phyloP scores from a whole-genome alignment of 108 stramenopile species.

The Asterionellopsis glacialis region DNA sequence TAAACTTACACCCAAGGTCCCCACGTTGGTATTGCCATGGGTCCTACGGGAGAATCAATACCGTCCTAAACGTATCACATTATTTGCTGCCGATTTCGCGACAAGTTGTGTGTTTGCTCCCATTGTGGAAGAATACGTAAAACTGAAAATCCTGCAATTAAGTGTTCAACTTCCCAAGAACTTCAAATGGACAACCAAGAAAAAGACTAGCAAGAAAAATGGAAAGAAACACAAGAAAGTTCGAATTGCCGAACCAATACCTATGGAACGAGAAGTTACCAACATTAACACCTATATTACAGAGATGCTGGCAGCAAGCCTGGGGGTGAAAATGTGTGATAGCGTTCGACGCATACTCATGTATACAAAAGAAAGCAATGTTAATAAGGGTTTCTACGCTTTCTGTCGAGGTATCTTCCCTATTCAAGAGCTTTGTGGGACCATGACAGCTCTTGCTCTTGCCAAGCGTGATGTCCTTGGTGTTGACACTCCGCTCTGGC shows the following conservation, averaged over 20 bases:
- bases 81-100: constrained; percentile 80
- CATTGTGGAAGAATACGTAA: constrained; percentile 83
- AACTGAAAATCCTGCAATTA: constrained; percentile 66
- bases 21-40: constrained; percentile 73
- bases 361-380: constrained; percentile 74
- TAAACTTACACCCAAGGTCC: constrained; percentile 50
- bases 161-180: constrained; percentile 60
- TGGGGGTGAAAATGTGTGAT: constrained; percentile 80
- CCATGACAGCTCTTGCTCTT: constrained; percentile 85
- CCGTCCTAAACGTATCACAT: constrained; percentile 73
- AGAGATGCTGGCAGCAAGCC: constrained; percentile 74
- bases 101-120: constrained; percentile 77
- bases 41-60: constrained; percentile 75
- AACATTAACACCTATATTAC: constrained; percentile 79
- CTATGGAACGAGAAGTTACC: constrained; percentile 41
- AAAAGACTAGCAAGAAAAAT: constrained; percentile 19
- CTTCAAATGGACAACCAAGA: constrained; percentile 47
- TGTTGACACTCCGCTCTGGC: constrained; percentile 63
- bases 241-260: constrained; percentile 19
- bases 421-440: constrained; percentile 92
- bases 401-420: constrained; percentile 88
- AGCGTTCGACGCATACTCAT: constrained; percentile 70
- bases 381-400: constrained; percentile 69
- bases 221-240: constrained; percentile 34
- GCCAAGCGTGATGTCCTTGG: constrained; percentile 84